phyloP scores from a whole-genome alignment of 768 basidiomycete species.

The Kwoniella dendrophila region DNA sequence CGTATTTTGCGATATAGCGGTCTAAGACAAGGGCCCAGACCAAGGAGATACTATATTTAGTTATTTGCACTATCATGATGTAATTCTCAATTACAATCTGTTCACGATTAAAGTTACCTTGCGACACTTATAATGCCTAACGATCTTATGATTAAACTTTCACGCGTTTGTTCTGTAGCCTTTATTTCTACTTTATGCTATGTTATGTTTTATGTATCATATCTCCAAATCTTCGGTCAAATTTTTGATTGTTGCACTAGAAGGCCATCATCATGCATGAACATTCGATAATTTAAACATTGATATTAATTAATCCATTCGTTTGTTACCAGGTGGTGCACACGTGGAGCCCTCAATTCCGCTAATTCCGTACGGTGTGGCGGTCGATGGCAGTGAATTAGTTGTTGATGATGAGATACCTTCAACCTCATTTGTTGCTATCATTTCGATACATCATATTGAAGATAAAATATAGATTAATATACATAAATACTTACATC shows the following conservation, averaged over 20 bases:
- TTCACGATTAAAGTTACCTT: neutral
- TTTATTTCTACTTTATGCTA: neutral
- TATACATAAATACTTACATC: neutral
- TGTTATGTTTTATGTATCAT: slow-evolving; percentile 1
- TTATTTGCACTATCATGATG: neutral
- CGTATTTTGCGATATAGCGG: neutral
- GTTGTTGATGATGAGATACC: slow-evolving; percentile 9
- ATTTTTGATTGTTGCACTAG: no score
- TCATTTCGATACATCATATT: neutral
- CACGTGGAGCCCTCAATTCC: no score
- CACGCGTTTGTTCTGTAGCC: slow-evolving; percentile 1
- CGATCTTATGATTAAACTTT: neutral
- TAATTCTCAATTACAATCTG: neutral
- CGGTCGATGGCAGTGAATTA: neutral
- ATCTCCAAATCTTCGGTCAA: neutral
- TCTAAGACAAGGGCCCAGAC: slow-evolving; percentile 3
- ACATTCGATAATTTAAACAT: neutral
- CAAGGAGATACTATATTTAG: slow-evolving; percentile 22
- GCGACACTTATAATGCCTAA: neutral
- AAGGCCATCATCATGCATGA: no score
- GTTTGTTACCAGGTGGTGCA: no score
- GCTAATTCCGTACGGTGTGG: neutral
- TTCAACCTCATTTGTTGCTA: slow-evolving; percentile 19
- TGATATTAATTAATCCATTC: no score
- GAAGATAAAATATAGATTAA: neutral